Percentiles rank a stretch among this genome's conserved stretches.
These are phyloP conservation scores for Cerrena zonata DNA, from an alignment of 1,284 basidiomycete genomes.

Conservation along the genomic window DNA sequence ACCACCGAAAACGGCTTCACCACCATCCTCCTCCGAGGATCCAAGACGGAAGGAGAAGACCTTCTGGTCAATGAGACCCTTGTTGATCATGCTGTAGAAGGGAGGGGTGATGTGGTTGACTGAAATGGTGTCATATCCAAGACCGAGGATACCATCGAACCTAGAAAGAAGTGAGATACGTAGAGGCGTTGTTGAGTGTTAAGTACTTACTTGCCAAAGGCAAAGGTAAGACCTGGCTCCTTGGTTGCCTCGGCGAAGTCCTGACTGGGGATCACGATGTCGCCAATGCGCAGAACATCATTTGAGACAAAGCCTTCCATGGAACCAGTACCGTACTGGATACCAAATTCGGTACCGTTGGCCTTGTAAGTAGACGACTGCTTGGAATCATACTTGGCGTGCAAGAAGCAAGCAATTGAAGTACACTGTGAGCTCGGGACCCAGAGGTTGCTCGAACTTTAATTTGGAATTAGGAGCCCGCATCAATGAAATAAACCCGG, in stretches of 20 bases:
- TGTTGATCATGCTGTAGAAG: conserved; percentile 90
- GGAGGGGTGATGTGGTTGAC: conserved; percentile 93
- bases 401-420: conserved; percentile 97
- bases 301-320: conserved; percentile 95
- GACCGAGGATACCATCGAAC: conserved; percentile 93
- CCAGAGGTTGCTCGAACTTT: conserved; percentile 89
- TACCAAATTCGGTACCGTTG: conserved; percentile 88
- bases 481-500: too few species aligned
- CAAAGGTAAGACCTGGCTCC: conserved; percentile 96
- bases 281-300: conserved; percentile 81
- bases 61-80: conserved; percentile 77
- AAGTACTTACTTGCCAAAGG: conserved; percentile 80
- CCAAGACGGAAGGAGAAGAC: conserved; percentile 96
- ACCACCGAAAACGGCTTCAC: conserved; percentile 91
- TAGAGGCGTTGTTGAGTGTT: neutral
- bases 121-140: conserved; percentile 93
- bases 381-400: conserved; percentile 86
- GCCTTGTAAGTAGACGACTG: conserved; percentile 83
- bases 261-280: conserved; percentile 70
- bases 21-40: conserved; percentile 80
- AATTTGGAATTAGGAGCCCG: too few species aligned
- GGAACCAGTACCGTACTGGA: conserved; percentile 94
- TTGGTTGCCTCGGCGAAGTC: conserved; percentile 96
- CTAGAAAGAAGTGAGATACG: conserved; percentile 33
- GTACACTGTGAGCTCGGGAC: conserved; percentile 85